phyloP scores from a whole-genome alignment of 768 basidiomycete genomes.

The Austroboletus eburneus region DNA sequence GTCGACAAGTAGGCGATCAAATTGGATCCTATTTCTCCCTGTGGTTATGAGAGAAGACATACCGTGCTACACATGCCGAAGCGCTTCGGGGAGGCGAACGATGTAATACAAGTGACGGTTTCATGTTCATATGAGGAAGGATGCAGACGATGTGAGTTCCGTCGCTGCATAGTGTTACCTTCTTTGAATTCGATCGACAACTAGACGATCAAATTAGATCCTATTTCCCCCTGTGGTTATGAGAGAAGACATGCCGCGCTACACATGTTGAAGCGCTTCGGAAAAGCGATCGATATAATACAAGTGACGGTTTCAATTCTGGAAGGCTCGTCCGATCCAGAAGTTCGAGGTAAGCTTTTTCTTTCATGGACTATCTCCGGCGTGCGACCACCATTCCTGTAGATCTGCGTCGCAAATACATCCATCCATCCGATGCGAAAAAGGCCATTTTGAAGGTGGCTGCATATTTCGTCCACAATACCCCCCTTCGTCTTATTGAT shows the following conservation, averaged over 20 bases:
- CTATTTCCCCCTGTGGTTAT: too few relatives aligned
- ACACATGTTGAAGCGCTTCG: too few relatives aligned
- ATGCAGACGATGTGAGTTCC: too few relatives aligned
- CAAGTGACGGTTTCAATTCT: constrained; percentile 6
- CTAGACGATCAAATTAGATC: too few relatives aligned
- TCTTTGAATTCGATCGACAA: too few relatives aligned
- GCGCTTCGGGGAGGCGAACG: constrained; percentile 13
- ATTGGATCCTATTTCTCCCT: constrained; percentile 5
- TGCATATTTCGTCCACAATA: too few relatives aligned
- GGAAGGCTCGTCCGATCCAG: constrained; percentile 8
- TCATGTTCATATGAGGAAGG: too few relatives aligned
- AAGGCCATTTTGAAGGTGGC: too few relatives aligned
- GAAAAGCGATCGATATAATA: constrained; percentile 1
- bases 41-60: constrained; percentile 14
- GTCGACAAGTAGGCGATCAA: constrained; percentile 6
- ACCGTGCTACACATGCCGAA: too few relatives aligned
- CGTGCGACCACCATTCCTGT: background rate
- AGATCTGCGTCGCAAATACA: constrained; percentile 10
- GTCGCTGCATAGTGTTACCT: too few relatives aligned
- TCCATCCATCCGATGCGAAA: constrained; percentile 10
- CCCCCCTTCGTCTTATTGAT: constrained; percentile 19
- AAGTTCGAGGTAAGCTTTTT: constrained; percentile 9
- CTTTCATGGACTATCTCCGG: background rate
- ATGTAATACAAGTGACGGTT: too few relatives aligned
- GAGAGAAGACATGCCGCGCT: too few relatives aligned